Evolutionary conservation across 208 protist species (phyloP), one percentile per base, ranked within the genome.

Genomic region (Kentomonas sorsogonicus): DNA sequence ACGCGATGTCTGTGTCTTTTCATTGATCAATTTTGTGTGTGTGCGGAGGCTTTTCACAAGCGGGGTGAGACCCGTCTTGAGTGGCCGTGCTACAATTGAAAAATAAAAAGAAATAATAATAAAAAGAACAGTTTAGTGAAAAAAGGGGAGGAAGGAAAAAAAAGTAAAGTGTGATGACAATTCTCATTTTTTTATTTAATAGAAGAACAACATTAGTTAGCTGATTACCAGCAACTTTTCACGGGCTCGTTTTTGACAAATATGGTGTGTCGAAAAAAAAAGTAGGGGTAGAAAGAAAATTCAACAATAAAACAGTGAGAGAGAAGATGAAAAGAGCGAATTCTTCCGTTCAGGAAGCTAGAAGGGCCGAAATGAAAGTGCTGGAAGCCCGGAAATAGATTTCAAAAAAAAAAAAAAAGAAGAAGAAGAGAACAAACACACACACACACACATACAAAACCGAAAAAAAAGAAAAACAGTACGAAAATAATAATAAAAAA

Each of bases 401-500:
- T n/a, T n/a, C n/a, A 23, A 41, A 11, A 41, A 40, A 31, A 60
- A 22, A 46, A 18, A 38, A 31, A 22, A 15, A 45, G 48, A 53
- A 43, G 27, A 50, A 48, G 36, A n/a, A 53, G 18, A 33, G 20
- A 66, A 10, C 23, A 55, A 47, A 18, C n/a, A 41, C 23, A 10
- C 5, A 23, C 25, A 22, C 3, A 16, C 13, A 29, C 11, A 11
- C 16, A 2, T 26, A 20, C 29, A 38, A 27, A n/a, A 20, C n/a
- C n/a, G n/a, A 15, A 30, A 23, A 1, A 18, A 44, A 16, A 27
- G 3, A 3, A 34, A 10, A 3, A 18, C n/a, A 39, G 13, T 38
- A 56, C 7, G 23, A 33, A 51, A 26, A 45, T 7, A 1, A 22
- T 25, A 51, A 25, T 20, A 10, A 41, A 27, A 52, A 60, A 53